Percentiles rank a stretch among this genome's conserved stretches.
phyloP scores from a whole-genome alignment of 495 filamentous ascomycete species.

The Xylaria castorea region DNA sequence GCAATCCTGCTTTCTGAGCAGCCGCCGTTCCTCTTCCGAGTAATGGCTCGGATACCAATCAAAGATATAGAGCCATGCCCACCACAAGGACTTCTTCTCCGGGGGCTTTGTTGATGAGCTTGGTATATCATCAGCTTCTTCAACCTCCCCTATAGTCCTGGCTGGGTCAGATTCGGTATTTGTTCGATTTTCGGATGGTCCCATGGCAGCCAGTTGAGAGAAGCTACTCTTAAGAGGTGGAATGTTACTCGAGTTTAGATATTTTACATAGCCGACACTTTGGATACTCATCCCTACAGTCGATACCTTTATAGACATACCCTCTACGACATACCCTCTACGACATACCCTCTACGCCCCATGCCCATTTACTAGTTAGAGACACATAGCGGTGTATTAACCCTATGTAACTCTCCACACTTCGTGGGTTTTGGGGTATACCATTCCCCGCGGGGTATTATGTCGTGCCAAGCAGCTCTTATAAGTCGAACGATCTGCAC shows the following conservation, averaged over 20 bases:
- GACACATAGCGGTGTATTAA: neutral
- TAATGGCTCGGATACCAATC: neutral
- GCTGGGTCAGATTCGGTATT: neutral
- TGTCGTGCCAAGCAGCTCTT: neutral
- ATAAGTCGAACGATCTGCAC: neutral
- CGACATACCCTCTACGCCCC: neutral
- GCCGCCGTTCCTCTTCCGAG: neutral
- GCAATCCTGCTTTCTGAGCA: neutral
- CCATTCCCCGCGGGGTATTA: constrained; percentile 4
- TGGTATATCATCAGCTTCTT: neutral
- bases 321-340: no score
- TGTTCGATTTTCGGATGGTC: neutral
- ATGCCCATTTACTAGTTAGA: neutral
- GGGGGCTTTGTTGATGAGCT: neutral
- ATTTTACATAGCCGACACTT: neutral
- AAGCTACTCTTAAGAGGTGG: neutral
- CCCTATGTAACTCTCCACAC: neutral
- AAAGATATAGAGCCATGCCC: constrained; percentile 5
- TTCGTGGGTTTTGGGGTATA: neutral
- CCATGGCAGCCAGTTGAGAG: neutral
- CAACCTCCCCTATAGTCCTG: neutral
- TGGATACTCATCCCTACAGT: neutral
- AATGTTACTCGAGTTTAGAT: neutral
- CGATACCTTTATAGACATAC: neutral
- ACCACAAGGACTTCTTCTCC: neutral